Conservation (phyloP, 106 monocot species). For the Phalaenopsis equestris region DNA sequence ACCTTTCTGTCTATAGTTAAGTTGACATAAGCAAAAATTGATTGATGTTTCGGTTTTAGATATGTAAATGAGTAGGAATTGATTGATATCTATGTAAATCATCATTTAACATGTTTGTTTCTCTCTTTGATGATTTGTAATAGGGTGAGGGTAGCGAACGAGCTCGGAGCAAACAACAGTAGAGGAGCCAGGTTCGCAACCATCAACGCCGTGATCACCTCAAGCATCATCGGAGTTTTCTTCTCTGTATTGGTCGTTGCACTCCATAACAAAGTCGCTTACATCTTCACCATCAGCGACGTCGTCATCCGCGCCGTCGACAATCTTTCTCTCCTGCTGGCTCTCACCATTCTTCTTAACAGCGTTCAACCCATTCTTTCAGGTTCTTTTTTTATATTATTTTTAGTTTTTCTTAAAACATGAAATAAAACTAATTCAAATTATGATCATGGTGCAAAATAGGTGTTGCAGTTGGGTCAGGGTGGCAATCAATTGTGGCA, state of each 20-base stretch:
- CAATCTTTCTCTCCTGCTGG: conserved; percentile 39
- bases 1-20: no score
- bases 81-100: no score
- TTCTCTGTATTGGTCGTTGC: conserved; percentile 46
- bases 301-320: conserved; percentile 53
- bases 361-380: conserved; percentile 85
- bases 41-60: no score
- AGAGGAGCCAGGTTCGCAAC: conserved; percentile 70
- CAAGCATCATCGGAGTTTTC: conserved; percentile 45
- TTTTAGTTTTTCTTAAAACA: no score
- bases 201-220: conserved; percentile 38
- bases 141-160: conserved; percentile 81
- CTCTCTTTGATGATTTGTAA: neutral
- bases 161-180: conserved; percentile 73
- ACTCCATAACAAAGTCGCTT: conserved; percentile 46
- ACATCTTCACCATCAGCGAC: conserved; percentile 58
- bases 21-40: no score
- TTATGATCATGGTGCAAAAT: neutral
- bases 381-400: conserved; percentile 17
- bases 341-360: conserved; percentile 80
- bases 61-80: no score
- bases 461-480: conserved; percentile 75
- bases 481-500: conserved; percentile 29
- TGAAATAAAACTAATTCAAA: no score
- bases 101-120: no score